These are phyloP conservation scores for Parmelia sp. DNA, from an alignment of 495 filamentous ascomycete genomes.

Conservation along the genomic window DNA sequence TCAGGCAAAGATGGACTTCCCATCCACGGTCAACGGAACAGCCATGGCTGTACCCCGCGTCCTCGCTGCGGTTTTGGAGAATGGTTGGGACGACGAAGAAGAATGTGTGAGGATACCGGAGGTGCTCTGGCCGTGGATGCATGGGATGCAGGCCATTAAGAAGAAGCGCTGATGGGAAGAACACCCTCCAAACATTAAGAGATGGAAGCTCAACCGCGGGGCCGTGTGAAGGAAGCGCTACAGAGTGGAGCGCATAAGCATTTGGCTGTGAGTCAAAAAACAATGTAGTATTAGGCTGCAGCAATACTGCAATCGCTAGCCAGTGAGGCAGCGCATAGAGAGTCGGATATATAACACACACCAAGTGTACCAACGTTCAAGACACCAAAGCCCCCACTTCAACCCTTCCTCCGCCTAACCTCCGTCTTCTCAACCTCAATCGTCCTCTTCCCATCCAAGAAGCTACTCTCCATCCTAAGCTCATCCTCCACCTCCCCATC, in stretches of 20 bases:
- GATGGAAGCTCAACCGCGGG: not conserved
- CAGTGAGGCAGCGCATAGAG: not conserved
- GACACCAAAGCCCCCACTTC: not conserved
- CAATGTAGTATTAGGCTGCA: not conserved
- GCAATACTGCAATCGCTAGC: not conserved
- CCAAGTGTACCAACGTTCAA: not conserved
- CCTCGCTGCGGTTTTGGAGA: slow-evolving; percentile 85
- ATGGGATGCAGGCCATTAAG: slow-evolving; percentile 60
- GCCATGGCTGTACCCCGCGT: slow-evolving; percentile 87
- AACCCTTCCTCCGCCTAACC: slow-evolving; percentile 19
- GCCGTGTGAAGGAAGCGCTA: not conserved
- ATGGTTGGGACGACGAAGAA: slow-evolving; percentile 53
- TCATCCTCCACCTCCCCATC: slow-evolving; percentile 6
- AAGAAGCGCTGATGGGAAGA: slow-evolving; percentile 27
- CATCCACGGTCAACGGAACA: slow-evolving; percentile 89
- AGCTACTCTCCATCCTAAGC: not conserved
- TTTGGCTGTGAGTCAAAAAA: not conserved
- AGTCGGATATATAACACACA: not conserved
- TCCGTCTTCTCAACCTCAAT: slow-evolving; percentile 23
- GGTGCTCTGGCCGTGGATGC: slow-evolving; percentile 75
- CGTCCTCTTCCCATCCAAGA: slow-evolving; percentile 13
- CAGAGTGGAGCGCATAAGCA: not conserved
- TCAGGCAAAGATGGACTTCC: slow-evolving; percentile 46
- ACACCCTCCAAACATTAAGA: not conserved
- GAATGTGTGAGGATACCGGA: slow-evolving; percentile 62